Evolutionary conservation across 108 stramenopile species (phyloP).

Genomic region (Discostella pseudostelligera): DNA sequence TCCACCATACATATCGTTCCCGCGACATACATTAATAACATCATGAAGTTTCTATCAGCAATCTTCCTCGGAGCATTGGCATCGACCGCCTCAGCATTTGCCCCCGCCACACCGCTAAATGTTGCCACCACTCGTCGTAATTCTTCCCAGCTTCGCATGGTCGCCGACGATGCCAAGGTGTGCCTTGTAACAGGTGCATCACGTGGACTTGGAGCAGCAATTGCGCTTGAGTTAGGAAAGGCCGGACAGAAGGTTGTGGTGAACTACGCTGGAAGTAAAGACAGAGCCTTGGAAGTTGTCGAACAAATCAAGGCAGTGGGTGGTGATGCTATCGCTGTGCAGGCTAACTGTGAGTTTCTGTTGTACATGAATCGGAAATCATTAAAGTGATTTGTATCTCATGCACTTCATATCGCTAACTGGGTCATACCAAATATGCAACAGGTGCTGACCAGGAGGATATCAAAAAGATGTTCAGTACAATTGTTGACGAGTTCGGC

Average conservation of each 20-base stretch:
- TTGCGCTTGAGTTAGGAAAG: slow-evolving; percentile 88
- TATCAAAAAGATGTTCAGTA: slow-evolving; percentile 80
- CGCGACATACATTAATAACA: not conserved
- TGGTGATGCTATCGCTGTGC: slow-evolving; percentile 81
- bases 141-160: slow-evolving; percentile 63
- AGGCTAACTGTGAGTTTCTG: slow-evolving; percentile 81
- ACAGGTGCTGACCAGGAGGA: slow-evolving; percentile 70
- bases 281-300: slow-evolving; percentile 79
- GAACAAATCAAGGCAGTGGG: slow-evolving; percentile 77
- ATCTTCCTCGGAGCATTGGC: slow-evolving; percentile 33
- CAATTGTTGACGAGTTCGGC: slow-evolving; percentile 76
- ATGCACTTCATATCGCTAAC: not conserved
- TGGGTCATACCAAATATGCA: slow-evolving; percentile 1
- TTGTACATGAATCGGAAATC: not conserved
- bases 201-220: slow-evolving; percentile 90
- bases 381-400: slow-evolving; percentile 1
- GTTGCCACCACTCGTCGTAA: slow-evolving; percentile 8
- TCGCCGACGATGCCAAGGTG: slow-evolving; percentile 85
- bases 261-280: slow-evolving; percentile 90
- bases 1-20: not conserved
- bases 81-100: slow-evolving; percentile 31
- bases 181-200: slow-evolving; percentile 91
- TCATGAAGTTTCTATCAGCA: slow-evolving; percentile 35
- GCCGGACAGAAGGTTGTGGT: slow-evolving; percentile 92
- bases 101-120: slow-evolving; percentile 36